Conservation (phyloP, 352 stramenopile species). For the Pythium guiyangense region DNA sequence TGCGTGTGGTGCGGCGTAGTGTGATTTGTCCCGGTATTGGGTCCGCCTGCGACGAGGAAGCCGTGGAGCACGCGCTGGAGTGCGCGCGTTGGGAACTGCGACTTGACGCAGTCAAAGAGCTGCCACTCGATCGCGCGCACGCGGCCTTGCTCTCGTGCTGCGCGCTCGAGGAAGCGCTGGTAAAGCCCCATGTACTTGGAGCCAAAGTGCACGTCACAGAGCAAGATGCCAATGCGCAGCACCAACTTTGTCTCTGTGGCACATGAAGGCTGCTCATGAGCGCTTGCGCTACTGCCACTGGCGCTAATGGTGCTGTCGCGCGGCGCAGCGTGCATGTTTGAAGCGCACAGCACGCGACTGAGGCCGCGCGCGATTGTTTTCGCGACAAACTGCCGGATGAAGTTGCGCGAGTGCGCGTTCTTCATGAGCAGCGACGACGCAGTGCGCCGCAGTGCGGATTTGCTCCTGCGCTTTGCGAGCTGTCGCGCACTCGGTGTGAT, state of each 20-base stretch:
- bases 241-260: not conserved
- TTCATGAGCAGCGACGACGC: conserved; percentile 10
- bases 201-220: conserved; percentile 39
- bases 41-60: conserved; percentile 31
- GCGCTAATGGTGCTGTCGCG: not conserved
- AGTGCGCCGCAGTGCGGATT: not conserved
- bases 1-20: not conserved
- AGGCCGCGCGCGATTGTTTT: conserved; percentile 21
- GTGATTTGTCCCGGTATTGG: conserved; percentile 12
- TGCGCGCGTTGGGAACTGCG: conserved; percentile 25
- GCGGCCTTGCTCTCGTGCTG: conserved; percentile 14
- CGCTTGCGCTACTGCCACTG: conserved; percentile 2
- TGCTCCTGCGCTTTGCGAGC: conserved; percentile 1
- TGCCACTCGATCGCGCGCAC: conserved; percentile 23
- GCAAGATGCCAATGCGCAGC: conserved; percentile 29
- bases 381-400: conserved; percentile 29
- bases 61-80: conserved; percentile 21
- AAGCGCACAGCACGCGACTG: conserved; percentile 31
- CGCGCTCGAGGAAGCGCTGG: conserved; percentile 28
- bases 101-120: conserved; percentile 35
- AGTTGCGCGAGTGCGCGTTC: conserved; percentile 15
- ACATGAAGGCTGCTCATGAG: not conserved
- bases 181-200: conserved; percentile 33
- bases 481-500: not conserved
- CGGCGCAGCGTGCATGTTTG: conserved; percentile 18